Evolutionary conservation across 768 basidiomycete species (phyloP).

Genomic region (Pleurotus pulmonarius): DNA sequence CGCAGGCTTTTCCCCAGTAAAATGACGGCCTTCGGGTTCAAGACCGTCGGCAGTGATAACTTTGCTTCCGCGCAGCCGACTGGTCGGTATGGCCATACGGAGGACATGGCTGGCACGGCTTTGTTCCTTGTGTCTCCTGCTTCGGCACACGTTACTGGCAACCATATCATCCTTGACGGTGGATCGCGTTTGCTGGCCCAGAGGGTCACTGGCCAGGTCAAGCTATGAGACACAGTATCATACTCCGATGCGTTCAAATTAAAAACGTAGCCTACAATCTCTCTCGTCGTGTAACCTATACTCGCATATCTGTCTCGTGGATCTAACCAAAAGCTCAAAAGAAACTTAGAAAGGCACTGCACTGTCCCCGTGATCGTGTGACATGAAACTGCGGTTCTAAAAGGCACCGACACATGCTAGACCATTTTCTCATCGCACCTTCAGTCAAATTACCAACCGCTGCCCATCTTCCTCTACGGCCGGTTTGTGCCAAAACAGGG

Average conservation of each 20-base stretch:
- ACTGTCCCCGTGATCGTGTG: too few relatives aligned
- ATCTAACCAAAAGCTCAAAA: too few relatives aligned
- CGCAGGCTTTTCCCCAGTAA: conserved; percentile 72
- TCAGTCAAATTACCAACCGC: not conserved
- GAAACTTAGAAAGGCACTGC: too few relatives aligned
- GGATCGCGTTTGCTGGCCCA: conserved; percentile 38
- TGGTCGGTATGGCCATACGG: conserved; percentile 64
- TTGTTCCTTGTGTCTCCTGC: conserved; percentile 72
- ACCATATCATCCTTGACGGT: conserved; percentile 71
- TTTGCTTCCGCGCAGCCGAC: conserved; percentile 59
- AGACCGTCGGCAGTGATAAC: conserved; percentile 46
- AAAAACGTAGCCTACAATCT: too few relatives aligned
- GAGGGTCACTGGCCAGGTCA: conserved; percentile 24
- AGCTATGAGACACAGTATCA: conserved; percentile 22
- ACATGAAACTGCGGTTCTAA: too few relatives aligned
- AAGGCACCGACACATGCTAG: too few relatives aligned
- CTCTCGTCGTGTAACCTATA: too few relatives aligned
- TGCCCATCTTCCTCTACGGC: not conserved
- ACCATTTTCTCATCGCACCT: not conserved
- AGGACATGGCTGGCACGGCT: conserved; percentile 69
- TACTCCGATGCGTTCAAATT: not conserved
- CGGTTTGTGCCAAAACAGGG: not conserved
- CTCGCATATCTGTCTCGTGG: too few relatives aligned
- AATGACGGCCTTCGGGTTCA: conserved; percentile 77
- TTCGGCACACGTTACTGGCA: conserved; percentile 70